Conservation (phyloP, 495 filamentous ascomycete genomes). For the Durotheca rogersii region DNA sequence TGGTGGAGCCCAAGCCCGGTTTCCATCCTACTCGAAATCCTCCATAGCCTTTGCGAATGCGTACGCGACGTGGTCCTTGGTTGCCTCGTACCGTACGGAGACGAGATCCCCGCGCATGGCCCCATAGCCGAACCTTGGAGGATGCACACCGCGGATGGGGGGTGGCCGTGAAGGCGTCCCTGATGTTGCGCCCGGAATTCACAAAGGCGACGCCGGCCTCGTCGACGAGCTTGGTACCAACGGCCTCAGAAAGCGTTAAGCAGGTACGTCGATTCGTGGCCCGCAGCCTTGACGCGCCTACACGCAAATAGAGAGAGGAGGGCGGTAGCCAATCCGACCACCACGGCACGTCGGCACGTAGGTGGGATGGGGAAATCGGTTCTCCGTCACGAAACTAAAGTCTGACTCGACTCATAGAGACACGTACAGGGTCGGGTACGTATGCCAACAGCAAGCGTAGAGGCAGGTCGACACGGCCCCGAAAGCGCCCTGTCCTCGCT, state of each 20-base stretch:
- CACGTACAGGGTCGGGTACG: no score
- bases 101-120: conserved; percentile 56
- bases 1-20: conserved; percentile 22
- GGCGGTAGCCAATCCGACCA: no score
- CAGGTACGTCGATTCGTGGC: no score
- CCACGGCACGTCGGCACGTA: no score
- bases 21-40: conserved; percentile 25
- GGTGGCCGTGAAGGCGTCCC: conserved; percentile 45
- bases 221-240: conserved; percentile 41
- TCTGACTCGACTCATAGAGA: no score
- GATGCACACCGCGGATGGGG: conserved; percentile 45
- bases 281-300: no score
- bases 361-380: no score
- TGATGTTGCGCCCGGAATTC: conserved; percentile 35
- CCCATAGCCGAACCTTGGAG: conserved; percentile 56
- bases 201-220: conserved; percentile 52
- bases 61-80: conserved; percentile 46
- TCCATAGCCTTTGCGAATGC: conserved; percentile 43
- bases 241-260: conserved; percentile 47
- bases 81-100: conserved; percentile 47
- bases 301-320: no score
- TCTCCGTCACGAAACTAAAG: no score
- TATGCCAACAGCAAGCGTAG: no score
- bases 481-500: no score
- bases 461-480: no score